Evolutionary conservation across 1,284 basidiomycete genomes (phyloP).

Genomic region (Phenoliferia sp.): DNA sequence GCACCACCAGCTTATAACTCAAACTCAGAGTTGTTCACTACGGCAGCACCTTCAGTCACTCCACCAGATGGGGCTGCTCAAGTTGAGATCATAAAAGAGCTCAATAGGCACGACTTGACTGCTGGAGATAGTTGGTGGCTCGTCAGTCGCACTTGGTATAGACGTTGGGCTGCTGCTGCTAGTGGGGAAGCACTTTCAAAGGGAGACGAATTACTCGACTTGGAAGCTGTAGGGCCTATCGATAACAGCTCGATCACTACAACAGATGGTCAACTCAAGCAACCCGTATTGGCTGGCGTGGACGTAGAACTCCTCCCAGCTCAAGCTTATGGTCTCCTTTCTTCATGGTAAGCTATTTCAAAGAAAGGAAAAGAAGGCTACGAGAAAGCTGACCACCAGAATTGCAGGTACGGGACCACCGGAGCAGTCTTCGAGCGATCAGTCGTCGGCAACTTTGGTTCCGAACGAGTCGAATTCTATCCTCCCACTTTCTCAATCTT

Average conservation of each 20-base stretch:
- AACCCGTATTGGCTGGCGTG: conserved; percentile 56
- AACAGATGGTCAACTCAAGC: conserved; percentile 32
- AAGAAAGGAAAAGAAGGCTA: conserved; percentile 4
- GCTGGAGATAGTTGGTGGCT: conserved; percentile 72
- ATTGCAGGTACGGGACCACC: conserved; percentile 62
- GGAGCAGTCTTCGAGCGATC: conserved; percentile 56
- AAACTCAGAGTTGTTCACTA: not conserved
- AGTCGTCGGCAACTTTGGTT: conserved; percentile 51
- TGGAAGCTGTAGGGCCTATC: conserved; percentile 60
- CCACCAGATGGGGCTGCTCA: conserved; percentile 44
- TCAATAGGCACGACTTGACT: conserved; percentile 51
- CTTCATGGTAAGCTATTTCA: conserved; percentile 55
- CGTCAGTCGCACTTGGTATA: conserved; percentile 65
- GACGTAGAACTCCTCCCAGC: conserved; percentile 74
- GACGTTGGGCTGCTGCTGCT: conserved; percentile 66
- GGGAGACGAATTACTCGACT: conserved; percentile 49
- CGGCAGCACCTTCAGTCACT: not conserved
- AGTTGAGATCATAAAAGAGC: conserved; percentile 50
- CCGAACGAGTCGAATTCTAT: conserved; percentile 60
- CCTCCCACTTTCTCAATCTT: conserved; percentile 66
- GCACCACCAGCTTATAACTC: conserved; percentile 6
- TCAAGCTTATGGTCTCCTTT: conserved; percentile 65
- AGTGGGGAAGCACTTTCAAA: conserved; percentile 60
- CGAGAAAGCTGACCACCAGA: not conserved
- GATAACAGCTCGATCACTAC: conserved; percentile 65